phyloP scores from a whole-genome alignment of 2,329 filamentous ascomycete species.

The Fusarium sp. region DNA sequence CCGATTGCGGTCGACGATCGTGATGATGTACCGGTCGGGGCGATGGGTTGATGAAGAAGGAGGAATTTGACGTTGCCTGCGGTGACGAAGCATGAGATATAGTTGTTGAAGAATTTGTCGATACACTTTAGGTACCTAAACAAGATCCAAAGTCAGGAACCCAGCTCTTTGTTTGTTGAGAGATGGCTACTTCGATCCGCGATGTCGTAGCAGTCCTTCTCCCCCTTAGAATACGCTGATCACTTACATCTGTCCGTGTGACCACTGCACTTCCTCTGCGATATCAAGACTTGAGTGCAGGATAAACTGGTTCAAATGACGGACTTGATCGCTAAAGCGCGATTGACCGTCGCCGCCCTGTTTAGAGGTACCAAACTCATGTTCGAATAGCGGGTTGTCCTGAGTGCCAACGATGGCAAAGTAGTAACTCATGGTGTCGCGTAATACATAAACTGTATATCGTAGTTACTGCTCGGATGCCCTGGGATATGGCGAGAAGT shows the following conservation, averaged over 20 bases:
- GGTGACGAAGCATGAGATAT: slow-evolving; percentile 94
- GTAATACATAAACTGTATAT: slow-evolving; percentile 45
- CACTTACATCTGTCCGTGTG: slow-evolving; percentile 80
- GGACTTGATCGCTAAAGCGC: slow-evolving; percentile 87
- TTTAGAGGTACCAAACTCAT: slow-evolving; percentile 97
- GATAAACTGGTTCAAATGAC: slow-evolving; percentile 97
- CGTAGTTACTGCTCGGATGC: not conserved
- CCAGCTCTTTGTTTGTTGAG: not conserved
- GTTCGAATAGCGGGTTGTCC: slow-evolving; percentile 95
- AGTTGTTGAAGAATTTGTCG: slow-evolving; percentile 96
- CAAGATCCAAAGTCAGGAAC: slow-evolving; percentile 9
- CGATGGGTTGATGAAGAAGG: slow-evolving; percentile 84
- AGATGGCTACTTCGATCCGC: not conserved
- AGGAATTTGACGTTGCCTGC: slow-evolving; percentile 94
- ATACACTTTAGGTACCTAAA: slow-evolving; percentile 93
- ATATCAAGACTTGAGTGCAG: slow-evolving; percentile 94
- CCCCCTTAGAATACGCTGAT: not conserved
- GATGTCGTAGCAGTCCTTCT: slow-evolving; percentile 6
- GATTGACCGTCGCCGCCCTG: slow-evolving; percentile 93
- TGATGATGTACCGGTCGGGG: slow-evolving; percentile 57
- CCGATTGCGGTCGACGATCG: slow-evolving; percentile 77
- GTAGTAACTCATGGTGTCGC: slow-evolving; percentile 89
- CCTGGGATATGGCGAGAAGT: not conserved
- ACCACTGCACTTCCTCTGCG: slow-evolving; percentile 97
- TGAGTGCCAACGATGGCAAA: slow-evolving; percentile 96